phyloP scores from a whole-genome alignment of 148 eudicot genomes.

The Suaeda aralocaspica region DNA sequence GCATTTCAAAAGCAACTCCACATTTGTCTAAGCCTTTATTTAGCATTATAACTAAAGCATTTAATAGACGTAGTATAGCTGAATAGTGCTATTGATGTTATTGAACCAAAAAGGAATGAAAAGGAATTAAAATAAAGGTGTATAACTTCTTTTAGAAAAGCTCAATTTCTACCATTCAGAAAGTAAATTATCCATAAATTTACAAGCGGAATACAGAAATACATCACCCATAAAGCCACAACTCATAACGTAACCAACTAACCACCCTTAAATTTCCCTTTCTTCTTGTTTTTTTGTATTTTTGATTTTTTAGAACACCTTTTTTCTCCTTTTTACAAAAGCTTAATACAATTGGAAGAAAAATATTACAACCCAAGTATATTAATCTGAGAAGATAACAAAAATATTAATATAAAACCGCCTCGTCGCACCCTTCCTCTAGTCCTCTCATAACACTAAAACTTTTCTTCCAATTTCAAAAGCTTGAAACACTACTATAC shows the following conservation, averaged over 20 bases:
- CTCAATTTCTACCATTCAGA: slow-evolving; percentile 7
- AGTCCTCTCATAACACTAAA: background rate
- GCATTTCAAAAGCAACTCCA: too few species aligned
- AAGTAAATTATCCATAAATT: slow-evolving; percentile 20
- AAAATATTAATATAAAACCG: background rate
- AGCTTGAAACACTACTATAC: background rate
- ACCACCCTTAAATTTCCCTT: background rate
- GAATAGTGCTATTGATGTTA: slow-evolving; percentile 6
- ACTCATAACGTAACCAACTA: slow-evolving; percentile 4
- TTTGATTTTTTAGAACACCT: background rate
- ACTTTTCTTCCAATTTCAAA: slow-evolving; percentile 6
- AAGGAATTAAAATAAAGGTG: background rate
- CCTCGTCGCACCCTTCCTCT: background rate
- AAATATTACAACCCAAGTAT: background rate
- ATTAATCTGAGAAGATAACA: background rate
- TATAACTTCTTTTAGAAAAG: slow-evolving; percentile 20
- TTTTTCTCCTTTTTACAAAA: slow-evolving; percentile 27
- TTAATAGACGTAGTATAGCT: background rate
- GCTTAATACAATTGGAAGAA: slow-evolving; percentile 18
- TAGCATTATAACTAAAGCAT: too few species aligned
- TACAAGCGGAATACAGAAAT: slow-evolving; percentile 7
- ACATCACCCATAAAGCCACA: slow-evolving; percentile 16
- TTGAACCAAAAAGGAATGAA: background rate
- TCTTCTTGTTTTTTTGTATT: background rate
- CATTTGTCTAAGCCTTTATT: too few species aligned